Conservation (phyloP, 1,284 basidiomycete genomes). For the Cystobasidiaceae sp. region DNA sequence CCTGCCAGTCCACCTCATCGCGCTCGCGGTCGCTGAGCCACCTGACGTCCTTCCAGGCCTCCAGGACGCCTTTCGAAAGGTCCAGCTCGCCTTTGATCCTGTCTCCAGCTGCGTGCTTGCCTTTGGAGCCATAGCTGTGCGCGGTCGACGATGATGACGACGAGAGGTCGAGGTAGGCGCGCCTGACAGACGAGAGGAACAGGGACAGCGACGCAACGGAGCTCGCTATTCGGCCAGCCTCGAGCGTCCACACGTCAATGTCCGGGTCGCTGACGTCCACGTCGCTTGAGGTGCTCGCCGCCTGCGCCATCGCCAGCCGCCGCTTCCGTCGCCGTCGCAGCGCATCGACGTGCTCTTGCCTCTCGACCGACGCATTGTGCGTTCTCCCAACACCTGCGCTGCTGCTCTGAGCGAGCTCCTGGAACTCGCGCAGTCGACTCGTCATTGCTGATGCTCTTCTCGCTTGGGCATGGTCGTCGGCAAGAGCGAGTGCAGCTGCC, state of each 20-base stretch:
- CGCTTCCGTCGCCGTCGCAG: slow-evolving; percentile 6
- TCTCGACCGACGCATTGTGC: background rate
- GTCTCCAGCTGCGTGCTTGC: slow-evolving; percentile 12
- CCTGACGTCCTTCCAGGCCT: slow-evolving; percentile 61
- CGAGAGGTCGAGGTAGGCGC: slow-evolving; percentile 66
- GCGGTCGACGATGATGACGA: slow-evolving; percentile 4
- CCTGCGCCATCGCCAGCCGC: background rate
- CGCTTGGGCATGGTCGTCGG: no score
- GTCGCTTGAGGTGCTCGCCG: background rate
- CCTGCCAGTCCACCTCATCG: slow-evolving; percentile 84
- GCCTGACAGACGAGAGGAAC: slow-evolving; percentile 65
- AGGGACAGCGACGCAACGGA: slow-evolving; percentile 58
- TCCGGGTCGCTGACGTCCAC: slow-evolving; percentile 27
- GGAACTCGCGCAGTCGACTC: slow-evolving; percentile 7
- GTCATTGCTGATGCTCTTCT: background rate
- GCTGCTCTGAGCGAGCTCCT: background rate
- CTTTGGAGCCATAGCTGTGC: slow-evolving; percentile 13
- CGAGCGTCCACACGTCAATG: slow-evolving; percentile 8
- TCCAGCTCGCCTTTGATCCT: slow-evolving; percentile 14
- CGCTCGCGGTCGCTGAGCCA: slow-evolving; percentile 75
- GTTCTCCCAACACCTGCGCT: background rate
- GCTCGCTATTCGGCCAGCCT: slow-evolving; percentile 11
- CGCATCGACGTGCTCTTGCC: slow-evolving; percentile 11
- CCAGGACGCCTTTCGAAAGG: slow-evolving; percentile 32
- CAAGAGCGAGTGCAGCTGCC: no score